A percentile compares a stretch with the other conserved stretches of the same genome.
Conservation (phyloP, 345 rosid species). For the Gossypium turneri region DNA sequence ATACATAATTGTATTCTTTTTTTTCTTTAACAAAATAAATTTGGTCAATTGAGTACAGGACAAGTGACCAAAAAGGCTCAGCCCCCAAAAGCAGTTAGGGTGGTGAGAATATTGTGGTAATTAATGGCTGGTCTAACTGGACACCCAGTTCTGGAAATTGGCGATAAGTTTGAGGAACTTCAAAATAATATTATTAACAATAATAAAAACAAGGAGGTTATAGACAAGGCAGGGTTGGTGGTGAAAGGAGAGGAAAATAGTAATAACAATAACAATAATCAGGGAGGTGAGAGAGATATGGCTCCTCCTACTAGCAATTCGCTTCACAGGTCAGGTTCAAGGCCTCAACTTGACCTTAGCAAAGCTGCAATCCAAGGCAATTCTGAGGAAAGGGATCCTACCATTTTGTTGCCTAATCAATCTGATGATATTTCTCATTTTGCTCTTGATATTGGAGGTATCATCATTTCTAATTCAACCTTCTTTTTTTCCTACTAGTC, state of each 20-base stretch:
- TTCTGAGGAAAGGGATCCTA: slow-evolving; percentile 88
- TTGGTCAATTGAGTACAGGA: slow-evolving; percentile 15
- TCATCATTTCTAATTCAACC: background rate
- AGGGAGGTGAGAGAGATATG: slow-evolving; percentile 63
- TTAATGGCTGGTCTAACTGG: slow-evolving; percentile 38
- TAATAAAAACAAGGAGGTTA: slow-evolving; percentile 6
- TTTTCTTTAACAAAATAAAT: background rate
- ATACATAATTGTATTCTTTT: no score
- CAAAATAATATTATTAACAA: background rate
- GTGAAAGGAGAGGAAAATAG: slow-evolving; percentile 20
- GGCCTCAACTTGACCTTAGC: slow-evolving; percentile 96
- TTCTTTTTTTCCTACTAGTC: slow-evolving; percentile 1
- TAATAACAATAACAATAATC: slow-evolving; percentile 12
- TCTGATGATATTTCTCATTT: slow-evolving; percentile 96
- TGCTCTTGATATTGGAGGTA: slow-evolving; percentile 98
- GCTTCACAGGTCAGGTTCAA: slow-evolving; percentile 82
- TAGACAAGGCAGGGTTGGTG: slow-evolving; percentile 29
- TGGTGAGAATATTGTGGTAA: slow-evolving; percentile 18
- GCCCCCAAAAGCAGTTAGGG: slow-evolving; percentile 14
- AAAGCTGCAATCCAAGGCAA: slow-evolving; percentile 95
- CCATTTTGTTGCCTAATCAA: slow-evolving; percentile 86
- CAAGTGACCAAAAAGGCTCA: slow-evolving; percentile 21
- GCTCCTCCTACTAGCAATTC: slow-evolving; percentile 37
- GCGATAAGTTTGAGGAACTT: slow-evolving; percentile 28
- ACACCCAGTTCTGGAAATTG: slow-evolving; percentile 44